Evolutionary conservation across 805 yeast genomes (phyloP).

Genomic region (Candida broadrunensis): DNA sequence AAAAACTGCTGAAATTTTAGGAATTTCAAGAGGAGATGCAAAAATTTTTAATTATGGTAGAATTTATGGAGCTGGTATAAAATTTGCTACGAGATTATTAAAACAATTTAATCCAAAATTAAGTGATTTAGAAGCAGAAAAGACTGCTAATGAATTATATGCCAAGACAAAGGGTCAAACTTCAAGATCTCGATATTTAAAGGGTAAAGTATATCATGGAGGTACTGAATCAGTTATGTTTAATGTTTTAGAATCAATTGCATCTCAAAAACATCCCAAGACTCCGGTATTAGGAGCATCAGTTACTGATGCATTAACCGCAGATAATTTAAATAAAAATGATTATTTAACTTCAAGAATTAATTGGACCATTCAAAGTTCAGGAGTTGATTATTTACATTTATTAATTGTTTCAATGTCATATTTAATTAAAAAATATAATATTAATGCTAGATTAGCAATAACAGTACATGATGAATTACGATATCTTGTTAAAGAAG

Average conservation of each 20-base stretch:
- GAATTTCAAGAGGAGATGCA: conserved; percentile 88
- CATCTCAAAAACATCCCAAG: conserved; percentile 72
- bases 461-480: conserved; percentile 96
- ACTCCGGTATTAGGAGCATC: conserved; percentile 95
- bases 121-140: conserved; percentile 61
- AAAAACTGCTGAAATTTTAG: conserved; percentile 85
- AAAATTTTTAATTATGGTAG: conserved; percentile 95
- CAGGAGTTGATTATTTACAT: conserved; percentile 96
- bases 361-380: conserved; percentile 97
- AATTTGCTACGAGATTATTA: conserved; percentile 80
- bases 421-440: conserved; percentile 62
- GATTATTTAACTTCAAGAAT: conserved; percentile 85
- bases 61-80: conserved; percentile 95
- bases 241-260: conserved; percentile 83
- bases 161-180: conserved; percentile 74
- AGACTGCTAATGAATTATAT: conserved; percentile 66
- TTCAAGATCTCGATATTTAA: conserved; percentile 1
- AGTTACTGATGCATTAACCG: conserved; percentile 78
- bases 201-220: conserved; percentile 57
- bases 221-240: conserved; percentile 94
- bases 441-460: conserved; percentile 70
- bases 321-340: conserved; percentile 57
- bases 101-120: conserved; percentile 77
- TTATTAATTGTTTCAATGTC: conserved; percentile 83
- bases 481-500: conserved; percentile 70